These are phyloP conservation scores for Leccinum pseudoinsigne DNA, from an alignment of 1,284 basidiomycete genomes.

Conservation along the genomic window DNA sequence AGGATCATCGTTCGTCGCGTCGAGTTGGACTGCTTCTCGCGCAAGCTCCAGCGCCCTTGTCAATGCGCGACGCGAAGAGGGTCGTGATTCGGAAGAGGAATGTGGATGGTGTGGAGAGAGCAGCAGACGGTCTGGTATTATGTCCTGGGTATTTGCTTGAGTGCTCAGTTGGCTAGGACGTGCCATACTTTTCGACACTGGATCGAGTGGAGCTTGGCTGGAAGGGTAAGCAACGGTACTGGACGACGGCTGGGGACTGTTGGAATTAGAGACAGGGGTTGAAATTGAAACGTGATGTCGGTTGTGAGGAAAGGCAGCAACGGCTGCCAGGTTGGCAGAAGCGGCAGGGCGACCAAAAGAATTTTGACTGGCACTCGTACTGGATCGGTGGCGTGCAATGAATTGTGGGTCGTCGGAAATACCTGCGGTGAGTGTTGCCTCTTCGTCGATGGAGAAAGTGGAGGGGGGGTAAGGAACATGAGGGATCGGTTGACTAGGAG, in stretches of 20 bases:
- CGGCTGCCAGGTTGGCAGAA: constrained; percentile 56
- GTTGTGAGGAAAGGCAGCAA: constrained; percentile 60
- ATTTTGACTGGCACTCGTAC: constrained; percentile 36
- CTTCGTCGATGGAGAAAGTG: constrained; percentile 26
- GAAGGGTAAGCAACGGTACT: constrained; percentile 38
- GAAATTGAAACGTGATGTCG: constrained; percentile 45
- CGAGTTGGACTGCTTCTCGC: constrained; percentile 77
- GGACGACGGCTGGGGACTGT: constrained; percentile 27
- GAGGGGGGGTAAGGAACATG: constrained; percentile 44
- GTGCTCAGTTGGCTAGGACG: constrained; percentile 38
- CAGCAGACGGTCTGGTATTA: constrained; percentile 43
- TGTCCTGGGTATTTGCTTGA: constrained; percentile 38
- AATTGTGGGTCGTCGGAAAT: constrained; percentile 22
- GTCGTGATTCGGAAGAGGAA: constrained; percentile 41
- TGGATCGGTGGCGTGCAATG: constrained; percentile 27
- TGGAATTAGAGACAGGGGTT: constrained; percentile 27
- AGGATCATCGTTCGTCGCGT: constrained; percentile 80
- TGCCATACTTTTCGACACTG: constrained; percentile 52
- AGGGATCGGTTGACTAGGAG: constrained; percentile 73
- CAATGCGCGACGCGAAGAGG: constrained; percentile 76
- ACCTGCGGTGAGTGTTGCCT: constrained; percentile 9
- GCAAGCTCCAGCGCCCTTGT: constrained; percentile 81
- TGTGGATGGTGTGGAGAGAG: constrained; percentile 43
- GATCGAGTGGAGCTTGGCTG: constrained; percentile 46
- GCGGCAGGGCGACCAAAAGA: constrained; percentile 48